Conservation (phyloP, 2,329 filamentous ascomycete genomes). For the Beauveria sp. region DNA sequence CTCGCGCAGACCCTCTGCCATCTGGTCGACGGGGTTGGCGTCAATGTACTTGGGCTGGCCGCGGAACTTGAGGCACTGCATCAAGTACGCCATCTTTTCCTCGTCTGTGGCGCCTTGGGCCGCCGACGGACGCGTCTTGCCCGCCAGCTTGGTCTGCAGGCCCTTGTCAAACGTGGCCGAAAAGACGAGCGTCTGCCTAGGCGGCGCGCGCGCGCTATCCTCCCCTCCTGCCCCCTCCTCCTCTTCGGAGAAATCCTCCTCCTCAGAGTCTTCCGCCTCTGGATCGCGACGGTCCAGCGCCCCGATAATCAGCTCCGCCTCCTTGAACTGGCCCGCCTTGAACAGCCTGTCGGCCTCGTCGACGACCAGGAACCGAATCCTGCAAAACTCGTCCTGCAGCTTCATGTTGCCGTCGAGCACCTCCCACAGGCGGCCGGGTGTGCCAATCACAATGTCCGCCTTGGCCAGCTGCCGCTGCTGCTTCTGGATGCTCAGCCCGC, state of each 20-base stretch:
- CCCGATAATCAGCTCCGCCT: constrained; percentile 79
- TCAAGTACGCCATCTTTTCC: constrained; percentile 83
- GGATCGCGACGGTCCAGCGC: constrained; percentile 69
- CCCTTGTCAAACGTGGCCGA: constrained; percentile 93
- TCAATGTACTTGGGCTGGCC: constrained; percentile 87
- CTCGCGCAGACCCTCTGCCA: constrained; percentile 80
- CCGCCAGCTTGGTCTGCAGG: constrained; percentile 82
- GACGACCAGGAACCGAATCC: constrained; percentile 75
- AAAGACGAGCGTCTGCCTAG: constrained; percentile 78
- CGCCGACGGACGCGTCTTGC: constrained; percentile 53
- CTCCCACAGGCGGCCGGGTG: constrained; percentile 91
- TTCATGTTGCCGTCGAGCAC: constrained; percentile 70
- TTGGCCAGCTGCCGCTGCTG: constrained; percentile 77
- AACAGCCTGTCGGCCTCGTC: constrained; percentile 92
- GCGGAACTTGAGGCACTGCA: constrained; percentile 82
- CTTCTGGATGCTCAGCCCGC: constrained; percentile 89
- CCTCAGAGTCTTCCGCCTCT: constrained; percentile 37
- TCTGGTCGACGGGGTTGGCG: constrained; percentile 79
- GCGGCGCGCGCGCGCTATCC: neutral
- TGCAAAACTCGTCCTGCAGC: constrained; percentile 61
- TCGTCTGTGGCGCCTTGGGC: constrained; percentile 49
- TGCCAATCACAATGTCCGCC: constrained; percentile 89
- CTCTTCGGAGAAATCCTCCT: constrained; percentile 29
- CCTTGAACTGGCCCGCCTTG: constrained; percentile 89
- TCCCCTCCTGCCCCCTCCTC: too few relatives aligned